Evolutionary conservation across 2,329 filamentous ascomycete genomes (phyloP).

Genomic region (Hymenoscyphus fructigenus): DNA sequence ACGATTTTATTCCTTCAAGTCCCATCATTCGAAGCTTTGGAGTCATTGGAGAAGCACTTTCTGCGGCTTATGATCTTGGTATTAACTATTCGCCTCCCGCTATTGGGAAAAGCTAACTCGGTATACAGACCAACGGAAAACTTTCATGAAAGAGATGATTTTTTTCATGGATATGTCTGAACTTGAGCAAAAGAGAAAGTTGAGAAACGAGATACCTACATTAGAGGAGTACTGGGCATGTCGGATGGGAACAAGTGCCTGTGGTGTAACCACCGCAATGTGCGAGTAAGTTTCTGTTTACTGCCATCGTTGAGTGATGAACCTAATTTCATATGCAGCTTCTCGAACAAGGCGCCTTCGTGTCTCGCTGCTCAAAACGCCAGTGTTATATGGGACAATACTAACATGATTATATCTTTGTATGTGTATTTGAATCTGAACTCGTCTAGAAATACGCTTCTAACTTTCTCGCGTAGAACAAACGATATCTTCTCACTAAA

Average conservation of each 20-base stretch:
- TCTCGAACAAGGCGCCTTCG: too few species aligned
- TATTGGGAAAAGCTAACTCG: too few species aligned
- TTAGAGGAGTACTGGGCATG: conserved; percentile 28
- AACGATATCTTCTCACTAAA: too few species aligned
- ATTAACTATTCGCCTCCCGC: neutral
- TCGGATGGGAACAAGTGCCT: conserved; percentile 31
- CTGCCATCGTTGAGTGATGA: neutral
- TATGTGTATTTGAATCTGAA: too few species aligned
- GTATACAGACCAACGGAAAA: conserved; percentile 15
- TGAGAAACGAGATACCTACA: conserved; percentile 22
- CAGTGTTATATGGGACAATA: too few species aligned
- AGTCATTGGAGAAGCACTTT: conserved; percentile 24
- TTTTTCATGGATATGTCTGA: conserved; percentile 25
- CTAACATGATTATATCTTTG: too few species aligned
- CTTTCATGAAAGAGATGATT: conserved; percentile 26
- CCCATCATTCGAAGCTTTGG: conserved; percentile 26
- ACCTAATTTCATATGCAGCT: too few species aligned
- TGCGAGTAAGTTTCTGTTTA: conserved; percentile 23
- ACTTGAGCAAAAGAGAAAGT: conserved; percentile 24
- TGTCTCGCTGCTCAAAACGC: too few species aligned
- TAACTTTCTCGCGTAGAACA: too few species aligned
- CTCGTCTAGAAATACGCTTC: too few species aligned
- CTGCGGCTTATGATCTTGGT: conserved; percentile 19
- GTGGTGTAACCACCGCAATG: conserved; percentile 22
- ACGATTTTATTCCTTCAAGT: conserved; percentile 12